Base-by-base conservation (phyloP, 1,139 yeast genomes). In the Lodderomyces oxycetoniae region DNA sequence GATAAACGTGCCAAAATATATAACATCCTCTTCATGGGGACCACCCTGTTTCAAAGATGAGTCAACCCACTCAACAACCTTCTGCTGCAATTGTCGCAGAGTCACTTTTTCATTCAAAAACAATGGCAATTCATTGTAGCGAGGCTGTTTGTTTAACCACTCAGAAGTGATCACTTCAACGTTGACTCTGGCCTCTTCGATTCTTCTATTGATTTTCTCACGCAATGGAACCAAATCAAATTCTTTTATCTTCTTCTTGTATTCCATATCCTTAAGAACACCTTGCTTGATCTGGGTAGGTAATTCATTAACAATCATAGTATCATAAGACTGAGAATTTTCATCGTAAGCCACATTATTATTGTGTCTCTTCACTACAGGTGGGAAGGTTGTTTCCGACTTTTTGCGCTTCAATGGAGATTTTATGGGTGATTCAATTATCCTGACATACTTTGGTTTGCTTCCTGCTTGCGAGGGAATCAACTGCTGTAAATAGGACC, bases 11-110 rank as follows among this genome's bases (percentile, higher is more conserved):
- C 41, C 49, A 38, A 77, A 72, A 9, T 66, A 46, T 1, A 45
- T 44, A 3, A 77, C 55, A 47, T 82, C 91, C 23, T 71, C 80
- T 3, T 46, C 48, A 46, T 77, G 80, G 0, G 89, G 88, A 0
- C 84, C 83, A 20, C 58, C 59, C 20, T 57, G 61, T n/a, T 53
- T 43, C 4, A 67, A 37, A 0, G 79, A 65, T 30, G 57, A 54
- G 4, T 41, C 41, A 0, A 79, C 59, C 89, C 89, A 81, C 1
- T 57, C 52, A 3, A 53, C 48, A 3, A 79, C 35, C 36, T 66
- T 49, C 1, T 37, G 25, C 23, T 60, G 56, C 26, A 79, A 53
- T 3, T 67, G 67, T 9, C 28, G 23, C 9, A 26, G 19, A 2
- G 62, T 47, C 1, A 49, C 39, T 5, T 42, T 36, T 4, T 59